Evolutionary conservation across 176 grass and related monocot species (phyloP).

Genomic region (Oryza australiensis): DNA sequence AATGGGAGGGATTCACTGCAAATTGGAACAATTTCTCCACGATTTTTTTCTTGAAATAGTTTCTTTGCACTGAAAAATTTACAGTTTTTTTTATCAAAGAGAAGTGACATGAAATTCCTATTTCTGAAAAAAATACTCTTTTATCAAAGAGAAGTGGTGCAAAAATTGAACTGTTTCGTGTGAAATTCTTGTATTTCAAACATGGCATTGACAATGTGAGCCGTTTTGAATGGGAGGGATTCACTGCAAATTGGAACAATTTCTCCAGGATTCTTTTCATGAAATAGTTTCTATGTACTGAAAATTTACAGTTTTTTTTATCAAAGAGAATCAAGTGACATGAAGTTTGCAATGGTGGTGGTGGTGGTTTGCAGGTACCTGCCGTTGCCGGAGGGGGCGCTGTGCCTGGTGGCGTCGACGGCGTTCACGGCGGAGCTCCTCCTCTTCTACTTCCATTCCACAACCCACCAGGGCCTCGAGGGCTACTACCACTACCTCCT

Average conservation of each 20-base stretch:
- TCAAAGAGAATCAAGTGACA: neutral
- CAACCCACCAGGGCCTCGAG: constrained; percentile 70
- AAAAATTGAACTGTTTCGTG: too few relatives aligned
- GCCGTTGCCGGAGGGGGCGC: constrained; percentile 53
- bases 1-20: neutral
- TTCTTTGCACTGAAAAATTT: neutral
- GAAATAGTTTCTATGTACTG: neutral
- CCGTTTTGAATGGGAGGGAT: neutral
- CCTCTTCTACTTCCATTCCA: constrained; percentile 96
- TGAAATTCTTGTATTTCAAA: too few relatives aligned
- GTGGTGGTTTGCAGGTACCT: constrained; percentile 45
- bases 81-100: too few relatives aligned
- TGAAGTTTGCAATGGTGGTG: neutral
- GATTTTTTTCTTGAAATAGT: neutral
- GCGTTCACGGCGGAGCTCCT: constrained; percentile 75
- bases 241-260: neutral
- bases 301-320: neutral
- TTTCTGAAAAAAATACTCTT: too few relatives aligned
- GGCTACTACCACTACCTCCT: constrained; percentile 96
- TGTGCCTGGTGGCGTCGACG: constrained; percentile 58
- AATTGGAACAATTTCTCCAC: neutral
- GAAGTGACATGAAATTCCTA: neutral
- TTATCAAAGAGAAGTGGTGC: too few relatives aligned
- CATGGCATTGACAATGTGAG: neutral
- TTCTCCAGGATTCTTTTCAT: neutral